phyloP scores from a whole-genome alignment of 2,329 filamentous ascomycete species.

The Talaromyces marneffei region DNA sequence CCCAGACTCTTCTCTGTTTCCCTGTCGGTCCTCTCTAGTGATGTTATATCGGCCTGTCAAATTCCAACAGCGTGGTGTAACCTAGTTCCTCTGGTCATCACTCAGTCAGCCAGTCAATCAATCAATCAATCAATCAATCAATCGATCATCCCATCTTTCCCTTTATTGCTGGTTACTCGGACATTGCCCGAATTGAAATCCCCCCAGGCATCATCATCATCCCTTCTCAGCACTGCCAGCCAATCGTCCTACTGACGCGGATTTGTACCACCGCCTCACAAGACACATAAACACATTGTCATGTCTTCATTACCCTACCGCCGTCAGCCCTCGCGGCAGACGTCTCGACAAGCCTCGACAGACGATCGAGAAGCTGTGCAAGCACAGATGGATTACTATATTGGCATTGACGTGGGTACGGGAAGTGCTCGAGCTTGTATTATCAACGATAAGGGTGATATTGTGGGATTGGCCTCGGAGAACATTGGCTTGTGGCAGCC shows the following conservation, averaged over 20 bases:
- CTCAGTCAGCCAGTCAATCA: not conserved
- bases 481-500: conserved; percentile 78
- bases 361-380: conserved; percentile 53
- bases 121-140: not conserved
- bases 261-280: conserved; percentile 1
- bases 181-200: not conserved
- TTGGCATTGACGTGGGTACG: conserved; percentile 94
- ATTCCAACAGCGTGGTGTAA: conserved; percentile 14
- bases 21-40: not conserved
- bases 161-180: conserved; percentile 3
- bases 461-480: conserved; percentile 65
- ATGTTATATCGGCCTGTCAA: conserved; percentile 4
- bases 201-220: not conserved
- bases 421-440: conserved; percentile 93
- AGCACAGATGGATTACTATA: conserved; percentile 56
- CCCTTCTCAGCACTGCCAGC: not conserved
- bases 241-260: not conserved
- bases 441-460: conserved; percentile 86
- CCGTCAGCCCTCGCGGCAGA: conserved; percentile 28
- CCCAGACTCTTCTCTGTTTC: not conserved
- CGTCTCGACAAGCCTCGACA: conserved; percentile 34
- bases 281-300: not conserved
- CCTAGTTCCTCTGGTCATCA: conserved; percentile 6
- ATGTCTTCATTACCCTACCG: conserved; percentile 33
- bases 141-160: not conserved